Evolutionary conservation across 305 asterid genomes (phyloP).

Genomic region (Fraxinus angustifolia): DNA sequence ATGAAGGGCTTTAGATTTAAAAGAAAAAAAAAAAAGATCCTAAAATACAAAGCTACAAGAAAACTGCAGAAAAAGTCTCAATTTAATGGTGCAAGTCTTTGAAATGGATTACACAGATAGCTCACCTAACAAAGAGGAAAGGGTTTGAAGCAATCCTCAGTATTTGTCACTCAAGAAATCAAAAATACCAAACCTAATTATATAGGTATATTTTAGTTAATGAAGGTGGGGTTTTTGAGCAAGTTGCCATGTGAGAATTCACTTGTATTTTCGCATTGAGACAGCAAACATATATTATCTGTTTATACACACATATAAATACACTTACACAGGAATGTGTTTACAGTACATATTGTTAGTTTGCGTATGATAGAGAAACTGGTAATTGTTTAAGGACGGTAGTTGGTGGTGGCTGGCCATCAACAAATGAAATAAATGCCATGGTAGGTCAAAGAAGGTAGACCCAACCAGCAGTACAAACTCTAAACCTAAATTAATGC

Average conservation of each 20-base stretch:
- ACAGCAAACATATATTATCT: background rate
- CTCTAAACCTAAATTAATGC: background rate
- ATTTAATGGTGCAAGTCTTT: constrained; percentile 12
- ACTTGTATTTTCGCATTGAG: background rate
- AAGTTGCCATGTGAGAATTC: constrained; percentile 37
- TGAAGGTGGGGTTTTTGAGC: constrained; percentile 27
- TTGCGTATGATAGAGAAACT: background rate
- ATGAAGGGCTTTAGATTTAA: background rate
- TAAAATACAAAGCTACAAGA: background rate
- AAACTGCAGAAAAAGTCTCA: background rate
- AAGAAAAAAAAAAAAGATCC: background rate
- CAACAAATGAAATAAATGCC: constrained; percentile 9
- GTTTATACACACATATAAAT: background rate
- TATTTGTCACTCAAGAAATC: background rate
- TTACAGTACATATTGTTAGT: background rate
- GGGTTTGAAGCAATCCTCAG: background rate
- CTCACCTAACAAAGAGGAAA: constrained; percentile 41
- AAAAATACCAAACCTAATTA: constrained; percentile 24
- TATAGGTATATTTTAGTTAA: constrained; percentile 24
- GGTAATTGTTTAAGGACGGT: background rate
- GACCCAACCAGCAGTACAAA: background rate
- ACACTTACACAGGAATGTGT: background rate
- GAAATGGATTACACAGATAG: constrained; percentile 31
- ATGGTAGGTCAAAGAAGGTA: background rate
- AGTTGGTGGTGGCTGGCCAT: background rate